A percentile compares a stretch with the other conserved stretches of the same genome.
phyloP scores from a whole-genome alignment of 805 yeast genomes.

The Metschnikowia bowlesiae region DNA sequence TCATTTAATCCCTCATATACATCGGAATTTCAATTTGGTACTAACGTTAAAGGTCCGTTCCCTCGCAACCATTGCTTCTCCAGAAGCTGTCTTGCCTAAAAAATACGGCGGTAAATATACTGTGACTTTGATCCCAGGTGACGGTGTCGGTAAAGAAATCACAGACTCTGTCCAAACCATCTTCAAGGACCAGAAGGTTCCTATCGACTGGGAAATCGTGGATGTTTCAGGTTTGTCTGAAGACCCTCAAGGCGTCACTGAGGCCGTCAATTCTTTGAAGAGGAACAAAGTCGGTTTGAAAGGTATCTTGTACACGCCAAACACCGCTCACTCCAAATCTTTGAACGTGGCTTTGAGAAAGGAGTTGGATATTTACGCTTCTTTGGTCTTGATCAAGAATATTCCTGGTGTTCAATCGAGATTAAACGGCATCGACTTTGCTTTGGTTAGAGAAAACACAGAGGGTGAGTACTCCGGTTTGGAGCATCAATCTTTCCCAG shows the following conservation, averaged over 20 bases:
- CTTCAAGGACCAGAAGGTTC: constrained; percentile 81
- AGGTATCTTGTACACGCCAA: constrained; percentile 92
- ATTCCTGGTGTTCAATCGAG: constrained; percentile 92
- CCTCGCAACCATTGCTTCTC: constrained; percentile 55
- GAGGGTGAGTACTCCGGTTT: constrained; percentile 99
- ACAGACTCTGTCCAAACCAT: constrained; percentile 89
- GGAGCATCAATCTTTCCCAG: constrained; percentile 96
- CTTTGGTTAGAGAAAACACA: constrained; percentile 95
- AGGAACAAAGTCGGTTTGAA: constrained; percentile 96
- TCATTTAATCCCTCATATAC: neutral
- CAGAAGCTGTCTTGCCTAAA: constrained; percentile 71
- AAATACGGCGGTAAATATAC: constrained; percentile 93
- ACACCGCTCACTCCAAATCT: constrained; percentile 71
- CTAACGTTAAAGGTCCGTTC: constrained; percentile 37
- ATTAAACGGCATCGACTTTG: constrained; percentile 84
- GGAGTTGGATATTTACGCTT: constrained; percentile 92
- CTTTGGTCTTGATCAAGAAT: constrained; percentile 88
- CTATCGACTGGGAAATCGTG: constrained; percentile 83
- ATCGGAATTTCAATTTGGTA: constrained; percentile 6
- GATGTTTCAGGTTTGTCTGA: constrained; percentile 35
- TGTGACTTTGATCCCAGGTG: constrained; percentile 95
- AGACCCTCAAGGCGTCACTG: constrained; percentile 57
- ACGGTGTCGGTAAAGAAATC: constrained; percentile 95
- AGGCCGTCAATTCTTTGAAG: constrained; percentile 85
- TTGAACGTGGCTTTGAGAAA: constrained; percentile 95